Evolutionary conservation across 495 filamentous ascomycete genomes (phyloP), one percentile per base, ranked within the genome.

Genomic region (Aspergillus haitiensis): DNA sequence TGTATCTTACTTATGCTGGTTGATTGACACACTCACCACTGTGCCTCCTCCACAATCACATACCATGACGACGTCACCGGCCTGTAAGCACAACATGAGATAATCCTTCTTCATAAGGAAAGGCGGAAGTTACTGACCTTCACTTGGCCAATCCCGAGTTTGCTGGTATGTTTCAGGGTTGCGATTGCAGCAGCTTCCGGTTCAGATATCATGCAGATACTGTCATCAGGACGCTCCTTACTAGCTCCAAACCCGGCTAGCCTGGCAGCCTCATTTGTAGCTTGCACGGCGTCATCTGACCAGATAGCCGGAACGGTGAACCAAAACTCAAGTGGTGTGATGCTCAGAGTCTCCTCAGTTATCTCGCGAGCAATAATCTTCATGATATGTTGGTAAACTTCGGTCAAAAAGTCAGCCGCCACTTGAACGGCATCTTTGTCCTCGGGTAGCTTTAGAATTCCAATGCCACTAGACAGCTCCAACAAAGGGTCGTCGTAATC

Each of bases 171-270:
- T 34, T 54, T 58, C 31, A 68, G 46, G 0, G 44, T 52, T 6
- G 64, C 52, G 3, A 63, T 39, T 0, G 62, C 60, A 0, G 83
- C 83, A 0, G 82, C 83, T 65, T 86, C 84, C 0, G 83, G 85
- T 65, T 87, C 84, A 6, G 76, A 79, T n/a, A 86, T 79, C 34
- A 86, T 58, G 46, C 72, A 72, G 44, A 83, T 70, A 13, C 64
- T 72, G 32, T 71, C 66, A 2, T 13, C 12, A 7, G 54, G 33
- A 2, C 66, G 52, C 6, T 65, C 68, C 8, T 21, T 2, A 12
- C 12, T 55, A 5, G n/a, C 15, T 7, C 74, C 79, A 61, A 87
- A 77, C 0, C 84, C 84, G 2, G 83, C 83, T 21, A 59, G 60
- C 55, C 67, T 52, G 6, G 77, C 77, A 21, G 78, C 80, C 13